Evolutionary conservation across 768 basidiomycete genomes (phyloP).

Genomic region (Chalciporus pseudorubinellus): DNA sequence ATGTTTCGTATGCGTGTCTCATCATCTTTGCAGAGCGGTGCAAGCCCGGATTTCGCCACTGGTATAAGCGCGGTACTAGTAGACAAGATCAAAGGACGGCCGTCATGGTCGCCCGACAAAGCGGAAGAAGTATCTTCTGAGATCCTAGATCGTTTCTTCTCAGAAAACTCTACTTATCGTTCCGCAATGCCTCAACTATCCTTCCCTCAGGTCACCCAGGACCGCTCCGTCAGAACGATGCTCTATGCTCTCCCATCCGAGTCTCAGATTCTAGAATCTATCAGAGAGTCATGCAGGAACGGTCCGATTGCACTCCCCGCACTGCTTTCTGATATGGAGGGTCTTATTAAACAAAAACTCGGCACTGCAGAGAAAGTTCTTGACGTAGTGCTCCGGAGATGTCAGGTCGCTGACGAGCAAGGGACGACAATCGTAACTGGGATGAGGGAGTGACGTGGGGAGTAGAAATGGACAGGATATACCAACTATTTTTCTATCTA

Average conservation of each 20-base stretch:
- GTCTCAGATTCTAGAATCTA: conserved; percentile 60
- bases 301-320: conserved; percentile 36
- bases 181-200: conserved; percentile 44
- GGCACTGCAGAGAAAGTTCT: conserved; percentile 75
- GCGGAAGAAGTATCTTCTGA: conserved; percentile 58
- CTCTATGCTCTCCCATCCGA: conserved; percentile 73
- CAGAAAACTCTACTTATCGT: conserved; percentile 46
- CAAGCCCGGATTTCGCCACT: conserved; percentile 77
- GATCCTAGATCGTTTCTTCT: conserved; percentile 69
- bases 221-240: conserved; percentile 32
- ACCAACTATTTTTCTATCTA: conserved; percentile 7
- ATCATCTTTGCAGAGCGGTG: conserved; percentile 52
- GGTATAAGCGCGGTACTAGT: conserved; percentile 74
- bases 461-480: conserved; percentile 13
- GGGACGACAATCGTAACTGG: conserved; percentile 23
- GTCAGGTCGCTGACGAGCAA: conserved; percentile 55
- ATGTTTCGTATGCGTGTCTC: conserved; percentile 11
- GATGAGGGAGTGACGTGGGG: conserved; percentile 20
- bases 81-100: conserved; percentile 49
- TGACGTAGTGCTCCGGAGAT: conserved; percentile 72
- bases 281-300: conserved; percentile 40
- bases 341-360: conserved; percentile 34
- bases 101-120: conserved; percentile 69
- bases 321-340: conserved; percentile 24
- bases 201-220: conserved; percentile 35